phyloP scores from a whole-genome alignment of 1,139 yeast genomes.

The Kluyveromyces sp. region DNA sequence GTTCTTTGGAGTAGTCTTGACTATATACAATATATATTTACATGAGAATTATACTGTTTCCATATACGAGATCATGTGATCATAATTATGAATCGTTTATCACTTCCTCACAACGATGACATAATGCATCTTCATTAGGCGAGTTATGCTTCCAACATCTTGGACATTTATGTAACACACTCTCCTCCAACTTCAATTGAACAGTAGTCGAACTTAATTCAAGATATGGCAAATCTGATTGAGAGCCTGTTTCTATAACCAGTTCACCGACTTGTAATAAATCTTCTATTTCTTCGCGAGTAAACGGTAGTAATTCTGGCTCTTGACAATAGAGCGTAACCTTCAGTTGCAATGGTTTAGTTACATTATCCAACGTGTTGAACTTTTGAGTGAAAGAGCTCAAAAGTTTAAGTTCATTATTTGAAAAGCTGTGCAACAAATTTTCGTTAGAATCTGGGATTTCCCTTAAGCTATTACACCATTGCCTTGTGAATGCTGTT shows the following conservation, averaged over 20 bases:
- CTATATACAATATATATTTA: neutral
- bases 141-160: conserved; percentile 87
- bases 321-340: conserved; percentile 34
- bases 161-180: conserved; percentile 54
- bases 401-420: conserved; percentile 27
- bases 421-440: conserved; percentile 27
- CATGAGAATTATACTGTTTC: neutral
- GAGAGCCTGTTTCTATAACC: conserved; percentile 8
- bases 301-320: conserved; percentile 15
- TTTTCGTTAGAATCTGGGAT: conserved; percentile 23
- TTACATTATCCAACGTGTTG: conserved; percentile 32
- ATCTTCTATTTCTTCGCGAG: conserved; percentile 37
- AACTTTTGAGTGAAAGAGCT: conserved; percentile 14
- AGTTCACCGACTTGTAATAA: conserved; percentile 63
- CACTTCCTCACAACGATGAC: conserved; percentile 57
- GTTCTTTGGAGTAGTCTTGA: no score
- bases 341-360: conserved; percentile 59
- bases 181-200: conserved; percentile 12
- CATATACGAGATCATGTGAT: conserved; percentile 4
- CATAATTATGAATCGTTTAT: conserved; percentile 7
- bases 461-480: conserved; percentile 9
- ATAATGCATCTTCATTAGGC: conserved; percentile 43
- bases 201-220: conserved; percentile 8
- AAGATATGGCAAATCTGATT: conserved; percentile 3
- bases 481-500: conserved; percentile 33